Base-by-base conservation (phyloP, 129 eudicot genomes). In the Sambucus nigra region DNA sequence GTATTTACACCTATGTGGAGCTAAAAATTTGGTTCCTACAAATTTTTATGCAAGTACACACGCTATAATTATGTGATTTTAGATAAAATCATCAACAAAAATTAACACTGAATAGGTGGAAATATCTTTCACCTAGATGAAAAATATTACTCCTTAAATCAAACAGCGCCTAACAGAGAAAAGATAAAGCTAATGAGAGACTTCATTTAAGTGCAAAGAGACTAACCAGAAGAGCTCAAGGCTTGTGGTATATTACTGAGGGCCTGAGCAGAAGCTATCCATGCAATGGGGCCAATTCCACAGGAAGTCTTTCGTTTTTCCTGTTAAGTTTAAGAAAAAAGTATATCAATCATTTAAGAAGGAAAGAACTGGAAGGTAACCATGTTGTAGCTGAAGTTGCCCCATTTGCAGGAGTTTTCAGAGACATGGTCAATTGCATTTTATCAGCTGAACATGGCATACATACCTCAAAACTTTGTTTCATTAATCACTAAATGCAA, bases 241-340 rank as follows among this genome's bases (percentile, higher is more conserved):
- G 75, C 46, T 65, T 79, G 94, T 20, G 99, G 99, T 61, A 92
- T 72, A 63, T 63, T 92, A 66, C 72, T 61, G 56, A 92, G 87
- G 53, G 80, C 63, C 68, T 83, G 96, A 20, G 75, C 91, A 70
- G 80, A 74, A 65, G 96, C 96, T 55, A 92, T 73, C 56, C 86
- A 86, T 35, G 96, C 95, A 52, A 92, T 49, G 38, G 96, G 96
- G 39, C 96, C 99, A 52, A 86, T 67, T 45, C 94, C 95, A 55
- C 99, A 92, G 11, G 78, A 59, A 35, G 54, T 73, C 66, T 72
- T 77, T 35, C 79, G 68, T 73, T 82, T 92, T 52, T 72, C 94
- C 91, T 88, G 72, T 6, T 22, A 58, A 55, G 11, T 20, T 38
- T 26, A 17, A 24, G 14, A 46, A 26, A 52, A 33, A 29, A 5